Conservation (phyloP, 2,329 filamentous ascomycete species). For the Xylaria sp. region DNA sequence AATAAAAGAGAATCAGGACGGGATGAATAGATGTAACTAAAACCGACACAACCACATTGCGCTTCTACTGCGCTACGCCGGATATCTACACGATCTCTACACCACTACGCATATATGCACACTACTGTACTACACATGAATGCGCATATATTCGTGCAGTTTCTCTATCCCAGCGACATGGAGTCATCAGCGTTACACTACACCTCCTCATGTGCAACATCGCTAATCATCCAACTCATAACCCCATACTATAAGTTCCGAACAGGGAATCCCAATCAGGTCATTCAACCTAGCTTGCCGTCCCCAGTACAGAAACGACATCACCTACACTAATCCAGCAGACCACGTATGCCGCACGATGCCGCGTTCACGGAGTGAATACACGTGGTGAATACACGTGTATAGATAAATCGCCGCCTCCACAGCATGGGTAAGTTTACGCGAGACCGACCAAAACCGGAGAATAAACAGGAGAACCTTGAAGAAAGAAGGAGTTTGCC, state of each 20-base stretch:
- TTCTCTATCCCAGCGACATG: too few relatives aligned
- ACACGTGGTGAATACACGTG: too few relatives aligned
- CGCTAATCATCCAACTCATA: too few relatives aligned
- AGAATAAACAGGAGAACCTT: not conserved
- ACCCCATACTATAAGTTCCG: conserved; percentile 7
- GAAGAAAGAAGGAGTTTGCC: conserved; percentile 11
- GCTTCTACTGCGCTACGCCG: too few relatives aligned
- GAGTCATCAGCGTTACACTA: too few relatives aligned
- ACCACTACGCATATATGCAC: too few relatives aligned
- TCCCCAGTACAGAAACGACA: too few relatives aligned
- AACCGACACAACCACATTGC: not conserved
- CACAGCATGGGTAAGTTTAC: not conserved
- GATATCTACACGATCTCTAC: too few relatives aligned
- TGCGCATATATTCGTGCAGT: too few relatives aligned
- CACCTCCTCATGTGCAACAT: too few relatives aligned
- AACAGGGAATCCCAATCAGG: conserved; percentile 20
- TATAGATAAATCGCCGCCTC: not conserved
- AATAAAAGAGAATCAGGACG: not conserved
- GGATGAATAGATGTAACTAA: not conserved
- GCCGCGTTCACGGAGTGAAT: conserved; percentile 1
- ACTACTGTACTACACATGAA: too few relatives aligned
- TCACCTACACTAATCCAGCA: too few relatives aligned
- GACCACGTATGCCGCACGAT: not conserved
- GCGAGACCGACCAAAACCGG: not conserved
- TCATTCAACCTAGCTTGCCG: not conserved